Base-by-base conservation (phyloP, 768 basidiomycete species). In the Clitopilus passeckerianus region DNA sequence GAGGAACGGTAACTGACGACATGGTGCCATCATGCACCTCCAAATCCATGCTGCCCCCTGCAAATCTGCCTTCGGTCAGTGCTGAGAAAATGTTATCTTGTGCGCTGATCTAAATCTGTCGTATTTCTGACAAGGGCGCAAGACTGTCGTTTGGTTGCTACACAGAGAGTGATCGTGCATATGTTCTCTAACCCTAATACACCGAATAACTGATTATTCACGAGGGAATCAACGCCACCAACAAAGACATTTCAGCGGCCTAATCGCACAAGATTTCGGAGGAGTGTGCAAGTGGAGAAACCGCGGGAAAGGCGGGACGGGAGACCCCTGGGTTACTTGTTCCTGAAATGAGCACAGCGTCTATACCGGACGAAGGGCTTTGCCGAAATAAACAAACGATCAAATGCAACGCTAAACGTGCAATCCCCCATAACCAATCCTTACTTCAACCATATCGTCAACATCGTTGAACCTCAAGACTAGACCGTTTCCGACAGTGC, bases 391-490 rank as follows among this genome's bases (percentile, higher is more conserved):
- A 41, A 50, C 46, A 50, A 50, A 50, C 46, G 46, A 50, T 50
- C 46, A 50, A 50, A 50, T 18, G 46, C 46, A 50, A 9, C 18
- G 15, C 18, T 50, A 50, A 23, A 50, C 46, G 46, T 50, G 12
- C 46, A 20, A 34, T 52, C 57, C 37, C 56, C 57, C 57, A 20
- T 18, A 41, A 54, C 54, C 60, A 52, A 56, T 60, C 57, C 35
- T 62, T 58, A 50, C 61, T 58, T 53, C 46, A 30, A 30, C 64
- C 44, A 53, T 62, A 43, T 66, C 67, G 34, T 59, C 56, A 56
- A 61, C 61, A 57, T 60, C 46, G 46, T 9, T 18, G 46, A 23
- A n/a, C 46, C 5, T n/a, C 37, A 41, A 41, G 12, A 41, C 12
- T 41, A 50, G 22, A 23, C 46, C n/a, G 22, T 50, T 20, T 22